phyloP scores from a whole-genome alignment of 2,329 filamentous ascomycete species.

The Cercospora beticola region DNA sequence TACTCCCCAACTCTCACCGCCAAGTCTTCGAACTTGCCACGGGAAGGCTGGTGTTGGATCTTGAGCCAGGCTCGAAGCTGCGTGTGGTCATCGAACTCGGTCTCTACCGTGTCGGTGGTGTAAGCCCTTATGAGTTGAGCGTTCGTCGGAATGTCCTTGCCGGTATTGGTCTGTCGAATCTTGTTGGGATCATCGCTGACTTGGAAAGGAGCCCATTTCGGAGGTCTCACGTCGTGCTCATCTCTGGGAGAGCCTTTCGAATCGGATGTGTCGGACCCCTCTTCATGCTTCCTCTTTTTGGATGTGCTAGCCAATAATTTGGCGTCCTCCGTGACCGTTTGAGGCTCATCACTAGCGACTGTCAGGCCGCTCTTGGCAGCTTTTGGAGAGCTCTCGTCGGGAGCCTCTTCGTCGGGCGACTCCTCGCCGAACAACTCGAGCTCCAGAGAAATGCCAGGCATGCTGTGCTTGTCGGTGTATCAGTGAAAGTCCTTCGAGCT shows the following conservation, averaged over 20 bases:
- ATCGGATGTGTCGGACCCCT: neutral
- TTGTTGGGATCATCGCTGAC: neutral
- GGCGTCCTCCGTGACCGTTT: neutral
- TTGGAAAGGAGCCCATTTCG: neutral
- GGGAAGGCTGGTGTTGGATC: neutral
- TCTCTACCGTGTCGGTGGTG: neutral
- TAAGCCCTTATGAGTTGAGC: neutral
- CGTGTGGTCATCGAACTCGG: neutral
- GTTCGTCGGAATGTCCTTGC: neutral
- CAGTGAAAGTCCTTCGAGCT: neutral
- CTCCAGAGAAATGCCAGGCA: neutral
- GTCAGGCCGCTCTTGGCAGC: neutral
- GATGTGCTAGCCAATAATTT: neutral
- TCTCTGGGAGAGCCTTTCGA: neutral
- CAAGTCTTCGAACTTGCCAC: neutral
- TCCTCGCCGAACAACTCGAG: slow-evolving; percentile 4
- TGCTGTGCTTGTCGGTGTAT: neutral
- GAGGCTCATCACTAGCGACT: neutral
- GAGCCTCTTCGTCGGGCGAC: neutral
- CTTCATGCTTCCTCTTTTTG: neutral
- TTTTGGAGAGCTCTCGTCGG: neutral
- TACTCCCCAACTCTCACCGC: neutral
- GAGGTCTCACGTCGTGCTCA: neutral
- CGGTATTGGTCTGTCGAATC: neutral
- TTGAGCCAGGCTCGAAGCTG: slow-evolving; percentile 5